Conservation (phyloP, 352 stramenopile species). For the Pythium guiyangense region DNA sequence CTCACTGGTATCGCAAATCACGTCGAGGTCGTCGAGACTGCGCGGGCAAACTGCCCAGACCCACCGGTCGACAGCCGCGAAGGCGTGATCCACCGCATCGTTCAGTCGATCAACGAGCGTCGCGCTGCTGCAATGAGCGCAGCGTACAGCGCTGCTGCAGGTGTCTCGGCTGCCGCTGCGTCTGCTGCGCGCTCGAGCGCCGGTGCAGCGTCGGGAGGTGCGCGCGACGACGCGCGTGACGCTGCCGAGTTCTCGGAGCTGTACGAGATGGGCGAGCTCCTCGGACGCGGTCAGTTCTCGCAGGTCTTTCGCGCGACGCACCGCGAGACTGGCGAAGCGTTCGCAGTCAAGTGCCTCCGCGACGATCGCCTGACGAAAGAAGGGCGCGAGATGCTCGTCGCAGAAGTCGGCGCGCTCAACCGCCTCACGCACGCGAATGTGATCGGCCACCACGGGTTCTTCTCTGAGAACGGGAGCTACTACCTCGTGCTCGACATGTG, state of each 20-base stretch:
- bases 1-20: constrained; percentile 49
- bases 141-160: not conserved
- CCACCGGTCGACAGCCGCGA: constrained; percentile 11
- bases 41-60: not conserved
- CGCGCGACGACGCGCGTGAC: constrained; percentile 6
- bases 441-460: constrained; percentile 79
- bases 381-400: constrained; percentile 58
- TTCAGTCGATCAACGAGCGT: constrained; percentile 30
- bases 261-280: constrained; percentile 49
- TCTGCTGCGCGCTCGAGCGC: not conserved
- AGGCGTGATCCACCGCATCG: constrained; percentile 28
- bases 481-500: constrained; percentile 87
- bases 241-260: constrained; percentile 41
- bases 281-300: constrained; percentile 61
- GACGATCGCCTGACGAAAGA: constrained; percentile 44
- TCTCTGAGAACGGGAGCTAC: constrained; percentile 68
- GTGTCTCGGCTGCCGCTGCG: constrained; percentile 3
- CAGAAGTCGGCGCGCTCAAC: constrained; percentile 62
- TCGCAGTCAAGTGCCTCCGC: constrained; percentile 64
- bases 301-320: constrained; percentile 55
- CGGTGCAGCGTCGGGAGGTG: constrained; percentile 9
- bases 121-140: constrained; percentile 8
- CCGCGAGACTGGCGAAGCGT: constrained; percentile 29
- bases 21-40: constrained; percentile 31
- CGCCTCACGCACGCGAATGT: constrained; percentile 79